Percentiles rank a stretch among this genome's conserved stretches.
Conservation (phyloP, 2,329 filamentous ascomycete species). For the Bipolaris zeicola region DNA sequence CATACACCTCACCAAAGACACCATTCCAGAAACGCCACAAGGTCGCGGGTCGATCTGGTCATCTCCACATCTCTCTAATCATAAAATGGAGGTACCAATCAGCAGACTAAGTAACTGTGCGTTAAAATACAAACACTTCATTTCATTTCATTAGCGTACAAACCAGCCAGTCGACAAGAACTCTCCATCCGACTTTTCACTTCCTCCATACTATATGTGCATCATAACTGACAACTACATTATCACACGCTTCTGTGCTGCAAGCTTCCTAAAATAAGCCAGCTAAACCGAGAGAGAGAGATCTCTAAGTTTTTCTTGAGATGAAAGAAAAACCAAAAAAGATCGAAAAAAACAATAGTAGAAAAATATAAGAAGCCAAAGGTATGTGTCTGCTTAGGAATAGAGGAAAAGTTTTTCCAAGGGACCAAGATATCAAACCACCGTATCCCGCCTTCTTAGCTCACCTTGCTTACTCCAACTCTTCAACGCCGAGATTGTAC, state of each 20-base stretch:
- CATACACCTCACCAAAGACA: background rate
- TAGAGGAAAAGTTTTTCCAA: background rate
- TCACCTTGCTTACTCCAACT: conserved; percentile 6
- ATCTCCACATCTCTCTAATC: background rate
- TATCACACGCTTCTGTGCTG: background rate
- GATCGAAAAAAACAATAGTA: background rate
- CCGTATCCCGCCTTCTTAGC: background rate
- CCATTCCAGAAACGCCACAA: conserved; percentile 9
- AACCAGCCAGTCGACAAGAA: too few species aligned
- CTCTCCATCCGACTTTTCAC: background rate
- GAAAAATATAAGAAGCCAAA: background rate
- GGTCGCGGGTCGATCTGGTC: background rate
- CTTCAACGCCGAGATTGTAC: background rate
- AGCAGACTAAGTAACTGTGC: background rate
- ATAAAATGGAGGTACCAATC: too few species aligned
- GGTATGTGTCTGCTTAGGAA: background rate
- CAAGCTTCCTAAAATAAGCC: too few species aligned
- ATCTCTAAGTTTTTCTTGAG: too few species aligned
- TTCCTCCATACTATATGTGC: background rate
- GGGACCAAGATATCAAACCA: background rate
- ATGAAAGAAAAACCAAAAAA: background rate
- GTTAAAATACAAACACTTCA: background rate
- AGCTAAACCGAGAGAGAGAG: too few species aligned
- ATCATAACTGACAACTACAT: background rate
- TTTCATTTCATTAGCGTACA: too few species aligned